Percentiles rank a stretch among this genome's conserved stretches.
Conservation (phyloP, 1,284 basidiomycete species). For the Golubevia pallescens region DNA sequence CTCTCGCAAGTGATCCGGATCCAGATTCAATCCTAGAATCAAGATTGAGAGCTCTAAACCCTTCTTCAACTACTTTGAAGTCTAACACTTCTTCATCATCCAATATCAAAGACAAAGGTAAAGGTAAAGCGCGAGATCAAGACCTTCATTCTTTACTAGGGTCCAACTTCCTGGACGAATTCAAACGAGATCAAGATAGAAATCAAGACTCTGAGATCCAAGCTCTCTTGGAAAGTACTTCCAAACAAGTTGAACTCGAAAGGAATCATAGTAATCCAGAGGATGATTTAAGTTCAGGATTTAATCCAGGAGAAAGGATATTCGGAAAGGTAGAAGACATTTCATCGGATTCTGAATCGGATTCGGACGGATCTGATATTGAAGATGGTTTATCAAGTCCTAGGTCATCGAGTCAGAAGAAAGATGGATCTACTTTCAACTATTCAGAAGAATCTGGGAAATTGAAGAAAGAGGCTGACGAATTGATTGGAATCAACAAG, state of each 20-base stretch:
- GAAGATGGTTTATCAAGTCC: no score
- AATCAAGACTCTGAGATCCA: not conserved
- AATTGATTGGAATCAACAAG: not conserved
- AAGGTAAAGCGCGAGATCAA: no score
- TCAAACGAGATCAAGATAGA: not conserved
- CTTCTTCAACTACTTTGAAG: not conserved
- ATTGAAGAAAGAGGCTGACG: not conserved
- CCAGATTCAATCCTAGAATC: not conserved
- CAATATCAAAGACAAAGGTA: not conserved
- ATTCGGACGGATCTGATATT: no score
- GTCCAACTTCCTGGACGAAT: not conserved
- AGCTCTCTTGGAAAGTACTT: not conserved
- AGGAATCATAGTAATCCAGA: not conserved
- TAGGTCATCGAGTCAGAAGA: no score
- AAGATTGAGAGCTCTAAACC: not conserved
- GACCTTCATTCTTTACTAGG: not conserved
- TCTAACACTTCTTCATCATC: not conserved
- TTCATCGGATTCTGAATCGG: not conserved
- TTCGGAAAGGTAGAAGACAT: not conserved
- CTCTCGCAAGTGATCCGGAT: not conserved
- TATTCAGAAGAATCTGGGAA: not conserved
- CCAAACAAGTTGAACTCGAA: not conserved
- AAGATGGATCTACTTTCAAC: not conserved
- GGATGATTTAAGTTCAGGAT: not conserved
- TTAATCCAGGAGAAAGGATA: not conserved